Evolutionary conservation across 805 yeast genomes (phyloP).

Genomic region (Candida bentonensis): DNA sequence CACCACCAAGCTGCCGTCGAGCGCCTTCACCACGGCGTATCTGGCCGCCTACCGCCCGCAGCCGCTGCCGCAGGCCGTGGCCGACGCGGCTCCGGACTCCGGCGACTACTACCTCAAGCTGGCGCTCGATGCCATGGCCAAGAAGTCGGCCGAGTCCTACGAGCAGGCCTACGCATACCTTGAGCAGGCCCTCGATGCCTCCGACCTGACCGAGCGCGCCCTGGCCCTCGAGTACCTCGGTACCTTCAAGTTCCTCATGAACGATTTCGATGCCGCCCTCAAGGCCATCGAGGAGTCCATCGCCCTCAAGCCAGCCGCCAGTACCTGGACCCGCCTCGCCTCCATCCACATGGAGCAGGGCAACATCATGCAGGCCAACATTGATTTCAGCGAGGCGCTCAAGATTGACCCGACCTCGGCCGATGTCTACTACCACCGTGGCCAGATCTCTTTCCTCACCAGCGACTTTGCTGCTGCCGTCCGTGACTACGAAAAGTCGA

Average conservation of each 20-base stretch:
- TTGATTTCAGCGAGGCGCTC: slow-evolving; percentile 60
- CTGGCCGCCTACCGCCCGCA: slow-evolving; percentile 65
- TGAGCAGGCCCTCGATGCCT: slow-evolving; percentile 17
- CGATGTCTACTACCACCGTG: slow-evolving; percentile 86
- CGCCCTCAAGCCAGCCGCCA: slow-evolving; percentile 50
- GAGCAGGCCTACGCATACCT: slow-evolving; percentile 43
- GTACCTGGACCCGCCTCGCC: slow-evolving; percentile 72
- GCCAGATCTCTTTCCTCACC: slow-evolving; percentile 77
- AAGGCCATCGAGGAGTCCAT: slow-evolving; percentile 52
- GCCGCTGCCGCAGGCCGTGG: slow-evolving; percentile 35
- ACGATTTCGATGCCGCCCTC: slow-evolving; percentile 53
- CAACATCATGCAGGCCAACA: slow-evolving; percentile 41
- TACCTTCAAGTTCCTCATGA: slow-evolving; percentile 70
- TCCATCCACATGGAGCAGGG: slow-evolving; percentile 71
- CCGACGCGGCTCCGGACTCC: slow-evolving; percentile 33
- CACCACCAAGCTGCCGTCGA: slow-evolving; percentile 30
- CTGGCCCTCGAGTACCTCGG: slow-evolving; percentile 76
- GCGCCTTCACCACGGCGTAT: slow-evolving; percentile 68
- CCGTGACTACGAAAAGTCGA: slow-evolving; percentile 60
- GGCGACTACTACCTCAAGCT: slow-evolving; percentile 52
- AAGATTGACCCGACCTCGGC: slow-evolving; percentile 54
- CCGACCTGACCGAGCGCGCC: slow-evolving; percentile 26
- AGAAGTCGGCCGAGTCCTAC: slow-evolving; percentile 39
- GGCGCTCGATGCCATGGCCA: slow-evolving; percentile 44
- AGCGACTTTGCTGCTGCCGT: slow-evolving; percentile 63